Evolutionary conservation across 2,329 filamentous ascomycete genomes (phyloP).

Genomic region (Ceratocystis colombiana): DNA sequence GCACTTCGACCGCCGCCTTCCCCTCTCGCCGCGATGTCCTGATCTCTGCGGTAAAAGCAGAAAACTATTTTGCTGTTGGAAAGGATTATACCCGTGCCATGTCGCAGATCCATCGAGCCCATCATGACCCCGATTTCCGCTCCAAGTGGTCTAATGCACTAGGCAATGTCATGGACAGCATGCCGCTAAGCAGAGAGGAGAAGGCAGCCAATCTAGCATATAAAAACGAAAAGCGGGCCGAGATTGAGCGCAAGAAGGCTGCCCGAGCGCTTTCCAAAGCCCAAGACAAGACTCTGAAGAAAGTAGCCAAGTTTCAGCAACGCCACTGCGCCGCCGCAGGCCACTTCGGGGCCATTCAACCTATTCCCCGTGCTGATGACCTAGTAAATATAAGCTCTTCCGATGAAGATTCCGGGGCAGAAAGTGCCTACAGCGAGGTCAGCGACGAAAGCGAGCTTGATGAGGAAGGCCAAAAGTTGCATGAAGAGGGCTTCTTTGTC

Average conservation of each 20-base stretch:
- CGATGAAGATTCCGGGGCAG: not conserved
- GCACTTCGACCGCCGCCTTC: not conserved
- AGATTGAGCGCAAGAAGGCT: not conserved
- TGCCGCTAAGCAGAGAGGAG: constrained; percentile 1
- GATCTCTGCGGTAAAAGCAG: not conserved
- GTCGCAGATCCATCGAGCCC: constrained; percentile 11
- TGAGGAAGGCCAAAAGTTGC: constrained; percentile 1
- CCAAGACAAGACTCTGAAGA: not conserved
- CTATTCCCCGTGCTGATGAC: not conserved
- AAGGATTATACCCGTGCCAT: not conserved
- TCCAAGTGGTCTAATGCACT: constrained; percentile 5
- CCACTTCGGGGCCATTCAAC: not conserved
- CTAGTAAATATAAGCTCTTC: not conserved
- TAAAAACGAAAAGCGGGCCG: not conserved
- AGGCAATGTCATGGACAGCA: constrained; percentile 14
- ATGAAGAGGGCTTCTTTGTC: constrained; percentile 8
- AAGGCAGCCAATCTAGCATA: not conserved
- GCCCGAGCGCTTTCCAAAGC: not conserved
- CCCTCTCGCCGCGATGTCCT: not conserved
- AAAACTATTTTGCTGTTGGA: constrained; percentile 11
- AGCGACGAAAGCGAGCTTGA: constrained; percentile 9
- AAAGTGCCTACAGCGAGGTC: constrained; percentile 7
- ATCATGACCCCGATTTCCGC: constrained; percentile 7
- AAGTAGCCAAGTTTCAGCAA: not conserved
- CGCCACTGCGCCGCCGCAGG: not conserved